A percentile compares a stretch with the other conserved stretches of the same genome.
Conservation (phyloP, 352 stramenopile species). For the Globisporangium lucens region DNA sequence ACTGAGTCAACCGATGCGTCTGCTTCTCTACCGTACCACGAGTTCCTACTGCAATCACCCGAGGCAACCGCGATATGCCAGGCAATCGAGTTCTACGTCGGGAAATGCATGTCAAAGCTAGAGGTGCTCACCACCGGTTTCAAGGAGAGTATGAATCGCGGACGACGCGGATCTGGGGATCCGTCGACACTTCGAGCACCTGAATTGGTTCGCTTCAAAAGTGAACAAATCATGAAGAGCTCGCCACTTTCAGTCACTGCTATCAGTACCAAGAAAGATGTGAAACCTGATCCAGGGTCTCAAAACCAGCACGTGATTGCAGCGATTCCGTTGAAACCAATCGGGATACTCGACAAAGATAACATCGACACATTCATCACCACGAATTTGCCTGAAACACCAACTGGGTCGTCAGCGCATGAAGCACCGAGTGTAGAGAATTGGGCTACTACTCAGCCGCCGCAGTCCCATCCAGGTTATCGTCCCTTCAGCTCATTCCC, state of each 20-base stretch:
- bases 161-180: slow-evolving; percentile 2
- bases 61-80: slow-evolving; percentile 55
- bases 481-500: background rate
- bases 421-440: background rate
- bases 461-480: background rate
- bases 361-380: background rate
- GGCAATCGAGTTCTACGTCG: slow-evolving; percentile 76
- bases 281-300: background rate
- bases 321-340: slow-evolving; percentile 6
- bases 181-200: background rate
- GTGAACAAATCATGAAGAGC: slow-evolving; percentile 10
- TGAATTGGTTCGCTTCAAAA: slow-evolving; percentile 10
- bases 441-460: background rate
- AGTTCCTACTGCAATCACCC: slow-evolving; percentile 59
- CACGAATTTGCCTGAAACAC: background rate
- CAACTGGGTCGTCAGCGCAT: background rate
- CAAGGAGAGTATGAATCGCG: slow-evolving; percentile 22
- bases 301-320: slow-evolving; percentile 10
- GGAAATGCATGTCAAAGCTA: slow-evolving; percentile 76
- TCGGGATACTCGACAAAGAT: background rate
- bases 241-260: background rate
- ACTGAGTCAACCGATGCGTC: background rate
- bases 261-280: background rate
- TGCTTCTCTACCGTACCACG: slow-evolving; percentile 19
- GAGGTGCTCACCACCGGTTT: slow-evolving; percentile 41